A percentile compares a stretch with the other conserved stretches of the same genome.
Evolutionary conservation across 176 grass and related monocot genomes (phyloP).

Genomic region (Saccharum spontaneum): DNA sequence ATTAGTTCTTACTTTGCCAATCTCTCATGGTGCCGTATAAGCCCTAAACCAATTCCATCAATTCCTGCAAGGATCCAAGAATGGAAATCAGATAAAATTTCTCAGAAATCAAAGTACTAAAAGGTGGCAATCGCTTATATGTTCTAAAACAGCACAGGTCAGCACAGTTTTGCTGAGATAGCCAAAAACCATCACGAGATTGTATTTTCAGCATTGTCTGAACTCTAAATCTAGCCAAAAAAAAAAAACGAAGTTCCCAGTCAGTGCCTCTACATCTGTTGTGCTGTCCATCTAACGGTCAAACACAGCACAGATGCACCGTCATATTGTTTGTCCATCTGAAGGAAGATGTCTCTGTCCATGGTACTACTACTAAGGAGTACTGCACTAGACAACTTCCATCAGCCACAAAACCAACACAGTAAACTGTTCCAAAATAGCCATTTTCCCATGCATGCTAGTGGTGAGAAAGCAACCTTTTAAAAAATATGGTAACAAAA

Average conservation of each 20-base stretch:
- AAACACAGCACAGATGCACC: not conserved
- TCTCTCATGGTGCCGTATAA: conserved; percentile 71
- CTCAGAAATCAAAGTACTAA: not conserved
- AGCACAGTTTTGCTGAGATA: not conserved
- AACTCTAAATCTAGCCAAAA: not conserved
- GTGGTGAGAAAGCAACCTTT: not conserved
- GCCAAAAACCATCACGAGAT: not conserved
- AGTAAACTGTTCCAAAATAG: not conserved
- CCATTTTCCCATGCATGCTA: not conserved
- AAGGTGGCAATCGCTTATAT: not conserved
- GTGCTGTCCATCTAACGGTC: not conserved
- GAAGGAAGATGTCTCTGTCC: not conserved
- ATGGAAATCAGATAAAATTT: not conserved
- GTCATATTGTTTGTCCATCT: not conserved
- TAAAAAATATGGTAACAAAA: not conserved
- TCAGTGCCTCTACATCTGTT: not conserved
- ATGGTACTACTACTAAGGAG: not conserved
- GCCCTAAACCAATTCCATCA: conserved; percentile 81
- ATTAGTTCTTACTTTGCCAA: conserved; percentile 59
- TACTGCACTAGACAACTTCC: not conserved
- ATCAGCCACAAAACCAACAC: not conserved
- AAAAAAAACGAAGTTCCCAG: not conserved
- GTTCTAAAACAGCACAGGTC: not conserved
- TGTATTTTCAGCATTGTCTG: not conserved
- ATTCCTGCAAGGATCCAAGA: conserved; percentile 49